These are phyloP conservation scores for Wickerhamiella cacticola DNA, from an alignment of 805 yeast genomes.

Conservation along the genomic window DNA sequence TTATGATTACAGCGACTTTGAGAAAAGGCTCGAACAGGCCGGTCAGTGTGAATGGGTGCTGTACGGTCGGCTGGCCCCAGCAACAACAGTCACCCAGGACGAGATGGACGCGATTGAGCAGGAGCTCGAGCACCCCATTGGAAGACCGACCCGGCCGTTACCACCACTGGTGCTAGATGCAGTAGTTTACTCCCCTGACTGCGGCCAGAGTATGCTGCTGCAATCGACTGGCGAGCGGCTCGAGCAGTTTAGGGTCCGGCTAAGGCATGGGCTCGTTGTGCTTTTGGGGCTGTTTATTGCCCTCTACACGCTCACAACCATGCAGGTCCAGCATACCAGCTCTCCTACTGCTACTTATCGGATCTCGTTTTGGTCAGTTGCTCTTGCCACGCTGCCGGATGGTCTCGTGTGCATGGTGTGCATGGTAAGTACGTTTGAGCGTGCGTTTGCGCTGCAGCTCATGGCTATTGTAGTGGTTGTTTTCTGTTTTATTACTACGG, in stretches of 20 bases:
- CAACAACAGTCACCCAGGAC: constrained; percentile 30
- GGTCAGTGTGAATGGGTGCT: constrained; percentile 60
- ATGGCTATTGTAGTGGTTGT: constrained; percentile 59
- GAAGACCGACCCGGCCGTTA: constrained; percentile 52
- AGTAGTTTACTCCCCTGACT: constrained; percentile 75
- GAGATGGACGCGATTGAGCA: constrained; percentile 55
- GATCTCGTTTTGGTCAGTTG: constrained; percentile 51
- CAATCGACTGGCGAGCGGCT: constrained; percentile 40
- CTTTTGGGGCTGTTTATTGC: constrained; percentile 37
- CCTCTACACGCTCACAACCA: constrained; percentile 47
- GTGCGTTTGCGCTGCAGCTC: constrained; percentile 50
- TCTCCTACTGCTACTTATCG: constrained; percentile 74
- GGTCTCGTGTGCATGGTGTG: constrained; percentile 55
- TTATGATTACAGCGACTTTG: constrained; percentile 41
- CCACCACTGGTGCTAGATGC: constrained; percentile 51
- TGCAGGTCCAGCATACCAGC: constrained; percentile 57
- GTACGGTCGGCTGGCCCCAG: constrained; percentile 55
- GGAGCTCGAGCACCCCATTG: constrained; percentile 63
- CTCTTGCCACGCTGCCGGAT: constrained; percentile 54
- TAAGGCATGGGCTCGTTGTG: constrained; percentile 34
- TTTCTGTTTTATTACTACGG: constrained; percentile 56
- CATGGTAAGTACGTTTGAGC: constrained; percentile 44
- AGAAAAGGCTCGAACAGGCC: constrained; percentile 35
- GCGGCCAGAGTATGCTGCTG: constrained; percentile 45
- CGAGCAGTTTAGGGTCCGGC: constrained; percentile 33